Evolutionary conservation across 1,284 basidiomycete genomes (phyloP).

Genomic region (Clitocybe nebularis): DNA sequence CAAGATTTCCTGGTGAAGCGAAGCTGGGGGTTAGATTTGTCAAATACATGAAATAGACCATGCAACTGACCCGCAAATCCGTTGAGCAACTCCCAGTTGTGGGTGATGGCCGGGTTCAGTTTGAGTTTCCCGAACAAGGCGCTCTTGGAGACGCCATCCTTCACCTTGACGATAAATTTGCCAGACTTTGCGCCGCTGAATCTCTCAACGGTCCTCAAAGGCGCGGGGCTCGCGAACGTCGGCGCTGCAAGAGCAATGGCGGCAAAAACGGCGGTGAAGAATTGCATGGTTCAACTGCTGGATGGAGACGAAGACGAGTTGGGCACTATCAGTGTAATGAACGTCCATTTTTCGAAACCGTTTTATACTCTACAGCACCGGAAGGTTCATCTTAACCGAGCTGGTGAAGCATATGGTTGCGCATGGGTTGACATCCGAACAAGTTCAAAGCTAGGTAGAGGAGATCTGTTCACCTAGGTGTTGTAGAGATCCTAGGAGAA

Average conservation of each 20-base stretch:
- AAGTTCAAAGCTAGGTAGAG: too few relatives aligned
- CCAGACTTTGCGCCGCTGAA: constrained; percentile 11
- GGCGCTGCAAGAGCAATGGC: constrained; percentile 18
- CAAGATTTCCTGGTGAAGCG: constrained; percentile 34
- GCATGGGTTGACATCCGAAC: too few relatives aligned
- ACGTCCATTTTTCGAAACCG: too few relatives aligned
- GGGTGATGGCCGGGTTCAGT: constrained; percentile 25
- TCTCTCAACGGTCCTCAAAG: constrained; percentile 8
- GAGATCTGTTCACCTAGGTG: too few relatives aligned
- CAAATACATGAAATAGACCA: neutral
- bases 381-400: too few relatives aligned
- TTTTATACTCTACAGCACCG: too few relatives aligned
- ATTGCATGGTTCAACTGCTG: constrained; percentile 1
- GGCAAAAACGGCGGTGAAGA: constrained; percentile 18
- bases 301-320: neutral
- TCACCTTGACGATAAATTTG: constrained; percentile 54
- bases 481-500: too few relatives aligned
- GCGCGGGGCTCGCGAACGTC: constrained; percentile 1
- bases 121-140: constrained; percentile 18
- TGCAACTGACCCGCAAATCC: constrained; percentile 56
- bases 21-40: neutral
- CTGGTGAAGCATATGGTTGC: too few relatives aligned
- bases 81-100: constrained; percentile 37
- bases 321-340: too few relatives aligned
- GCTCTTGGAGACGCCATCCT: constrained; percentile 34